These are phyloP conservation scores for Aureobasidium sp. DNA, from an alignment of 2,329 filamentous ascomycete genomes.

Conservation along the genomic window DNA sequence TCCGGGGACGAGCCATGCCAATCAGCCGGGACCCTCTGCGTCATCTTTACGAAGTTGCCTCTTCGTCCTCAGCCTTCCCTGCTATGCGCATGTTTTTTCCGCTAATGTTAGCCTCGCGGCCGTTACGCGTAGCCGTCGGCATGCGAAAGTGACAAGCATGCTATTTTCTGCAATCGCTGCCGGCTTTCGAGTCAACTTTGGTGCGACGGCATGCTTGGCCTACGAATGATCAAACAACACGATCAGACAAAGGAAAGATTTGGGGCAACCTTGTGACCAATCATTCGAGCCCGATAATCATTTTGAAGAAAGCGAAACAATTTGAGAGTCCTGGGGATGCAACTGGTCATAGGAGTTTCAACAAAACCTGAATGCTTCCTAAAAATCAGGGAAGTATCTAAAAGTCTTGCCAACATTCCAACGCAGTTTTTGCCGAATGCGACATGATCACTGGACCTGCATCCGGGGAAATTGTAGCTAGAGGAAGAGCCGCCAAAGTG, in stretches of 20 bases:
- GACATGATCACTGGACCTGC: neutral
- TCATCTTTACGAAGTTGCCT: conserved; percentile 2
- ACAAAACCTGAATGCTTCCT: neutral
- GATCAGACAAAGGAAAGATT: neutral
- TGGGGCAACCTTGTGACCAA: neutral
- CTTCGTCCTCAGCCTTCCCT: neutral
- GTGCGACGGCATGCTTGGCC: neutral
- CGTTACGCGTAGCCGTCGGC: neutral
- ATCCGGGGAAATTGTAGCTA: neutral
- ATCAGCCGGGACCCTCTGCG: neutral
- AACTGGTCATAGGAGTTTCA: neutral
- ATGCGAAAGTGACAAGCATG: neutral
- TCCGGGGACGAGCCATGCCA: neutral
- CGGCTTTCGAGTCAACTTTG: neutral
- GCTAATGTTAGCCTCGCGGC: neutral
- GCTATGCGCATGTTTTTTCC: neutral
- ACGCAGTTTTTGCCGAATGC: conserved; percentile 5
- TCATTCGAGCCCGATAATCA: neutral
- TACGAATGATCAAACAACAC: neutral
- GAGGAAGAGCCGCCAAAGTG: neutral
- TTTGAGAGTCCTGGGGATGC: neutral
- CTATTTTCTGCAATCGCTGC: neutral
- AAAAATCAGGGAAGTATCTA: neutral
- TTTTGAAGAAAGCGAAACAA: neutral
- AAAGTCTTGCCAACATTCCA: neutral